Evolutionary conservation across 441 rosid genomes (phyloP).

Genomic region (Croton setiger): DNA sequence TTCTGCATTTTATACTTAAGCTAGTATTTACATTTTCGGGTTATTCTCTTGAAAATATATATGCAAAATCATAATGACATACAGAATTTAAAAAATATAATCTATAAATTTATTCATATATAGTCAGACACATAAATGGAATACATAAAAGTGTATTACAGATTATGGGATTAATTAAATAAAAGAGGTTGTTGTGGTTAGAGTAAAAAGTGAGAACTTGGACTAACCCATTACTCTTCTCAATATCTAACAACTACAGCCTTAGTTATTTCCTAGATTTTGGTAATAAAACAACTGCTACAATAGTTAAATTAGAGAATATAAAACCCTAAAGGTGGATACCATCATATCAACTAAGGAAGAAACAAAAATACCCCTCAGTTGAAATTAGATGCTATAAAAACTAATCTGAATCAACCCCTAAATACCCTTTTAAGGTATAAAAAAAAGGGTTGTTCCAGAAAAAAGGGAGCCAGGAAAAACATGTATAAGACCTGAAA

Average conservation of each 20-base stretch:
- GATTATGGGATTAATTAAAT: not conserved
- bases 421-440: not conserved
- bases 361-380: slow-evolving; percentile 9
- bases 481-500: not conserved
- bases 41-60: no score
- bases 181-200: not conserved
- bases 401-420: slow-evolving; percentile 6
- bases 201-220: not conserved
- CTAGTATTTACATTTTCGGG: no score
- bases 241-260: not conserved
- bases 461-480: not conserved
- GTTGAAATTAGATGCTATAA: not conserved
- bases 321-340: not conserved
- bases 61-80: no score
- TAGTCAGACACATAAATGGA: not conserved
- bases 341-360: slow-evolving; percentile 12
- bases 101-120: not conserved
- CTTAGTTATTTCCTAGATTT: not conserved
- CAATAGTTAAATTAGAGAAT: no score
- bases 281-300: no score
- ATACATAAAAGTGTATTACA: not conserved
- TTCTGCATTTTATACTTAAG: no score
- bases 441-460: slow-evolving; percentile 13
- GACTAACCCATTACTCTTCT: not conserved
- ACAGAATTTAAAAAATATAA: not conserved